phyloP scores from a whole-genome alignment of 257 asterid species.

The Scutellaria baicalensis region DNA sequence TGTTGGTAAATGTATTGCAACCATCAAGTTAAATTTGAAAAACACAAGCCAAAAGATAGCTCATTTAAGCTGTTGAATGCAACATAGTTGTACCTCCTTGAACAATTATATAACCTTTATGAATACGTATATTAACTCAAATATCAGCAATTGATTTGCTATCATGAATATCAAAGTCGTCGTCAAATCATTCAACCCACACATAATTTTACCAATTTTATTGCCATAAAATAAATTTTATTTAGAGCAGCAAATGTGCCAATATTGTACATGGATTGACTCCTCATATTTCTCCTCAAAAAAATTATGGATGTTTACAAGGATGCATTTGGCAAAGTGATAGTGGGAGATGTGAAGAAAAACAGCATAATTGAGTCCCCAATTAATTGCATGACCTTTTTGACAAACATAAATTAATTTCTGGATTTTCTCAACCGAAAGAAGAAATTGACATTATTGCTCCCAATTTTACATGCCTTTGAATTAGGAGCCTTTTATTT shows the following conservation, averaged over 20 bases:
- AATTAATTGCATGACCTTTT: slow-evolving; percentile 25
- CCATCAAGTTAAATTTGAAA: too few species aligned
- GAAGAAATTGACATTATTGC: slow-evolving; percentile 10
- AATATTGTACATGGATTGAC: neutral
- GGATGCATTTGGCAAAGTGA: neutral
- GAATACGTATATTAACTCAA: too few species aligned
- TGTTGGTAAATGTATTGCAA: too few species aligned
- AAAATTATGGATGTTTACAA: neutral
- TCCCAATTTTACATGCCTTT: slow-evolving; percentile 17
- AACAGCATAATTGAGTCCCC: slow-evolving; percentile 6
- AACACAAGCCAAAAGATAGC: too few species aligned
- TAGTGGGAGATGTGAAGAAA: neutral
- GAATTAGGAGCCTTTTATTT: slow-evolving; percentile 17
- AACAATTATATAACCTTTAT: too few species aligned
- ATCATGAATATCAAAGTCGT: too few species aligned
- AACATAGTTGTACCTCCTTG: too few species aligned
- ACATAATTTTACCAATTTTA: neutral
- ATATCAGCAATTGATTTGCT: too few species aligned
- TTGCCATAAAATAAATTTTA: neutral
- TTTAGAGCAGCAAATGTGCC: neutral
- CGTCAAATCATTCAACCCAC: too few species aligned
- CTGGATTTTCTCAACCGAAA: slow-evolving; percentile 21
- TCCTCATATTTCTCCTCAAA: neutral
- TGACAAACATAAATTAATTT: slow-evolving; percentile 18
- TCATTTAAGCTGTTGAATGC: too few species aligned